Evolutionary conservation across 2,329 filamentous ascomycete genomes (phyloP).

Genomic region (Calonectria multiphialidica): DNA sequence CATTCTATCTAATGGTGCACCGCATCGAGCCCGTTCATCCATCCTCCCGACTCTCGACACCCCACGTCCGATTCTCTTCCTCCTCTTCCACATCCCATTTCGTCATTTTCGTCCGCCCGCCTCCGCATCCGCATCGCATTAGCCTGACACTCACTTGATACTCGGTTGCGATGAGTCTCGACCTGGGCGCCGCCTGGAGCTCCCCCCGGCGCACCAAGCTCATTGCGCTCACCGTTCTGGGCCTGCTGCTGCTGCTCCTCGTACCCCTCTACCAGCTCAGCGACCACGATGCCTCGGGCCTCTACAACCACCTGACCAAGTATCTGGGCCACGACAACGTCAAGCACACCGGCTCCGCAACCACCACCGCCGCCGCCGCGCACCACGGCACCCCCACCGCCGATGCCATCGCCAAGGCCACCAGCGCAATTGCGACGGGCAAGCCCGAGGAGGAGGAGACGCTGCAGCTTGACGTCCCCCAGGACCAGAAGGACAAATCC

Average conservation of each 20-base stretch:
- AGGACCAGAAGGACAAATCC: not conserved
- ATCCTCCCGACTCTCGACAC: conserved; percentile 1
- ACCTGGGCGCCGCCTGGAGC: conserved; percentile 42
- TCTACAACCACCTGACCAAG: conserved; percentile 47
- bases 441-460: conserved; percentile 23
- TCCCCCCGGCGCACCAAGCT: conserved; percentile 45
- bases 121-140: conserved; percentile 10
- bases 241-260: conserved; percentile 44
- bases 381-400: conserved; percentile 49
- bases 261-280: conserved; percentile 48
- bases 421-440: not conserved
- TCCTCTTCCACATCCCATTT: conserved; percentile 1
- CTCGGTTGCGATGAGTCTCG: conserved; percentile 36
- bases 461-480: not conserved
- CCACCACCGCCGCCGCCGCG: conserved; percentile 29
- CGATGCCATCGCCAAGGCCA: not conserved
- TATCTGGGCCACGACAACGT: conserved; percentile 46
- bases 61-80: conserved; percentile 5
- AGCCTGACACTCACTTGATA: conserved; percentile 22
- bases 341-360: conserved; percentile 51
- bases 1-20: conserved; percentile 17
- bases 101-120: not conserved
- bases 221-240: conserved; percentile 41
- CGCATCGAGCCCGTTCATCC: conserved; percentile 10
- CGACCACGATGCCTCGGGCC: conserved; percentile 40